Conservation (phyloP, 805 yeast genomes). For the Schwanniomyces sp. region DNA sequence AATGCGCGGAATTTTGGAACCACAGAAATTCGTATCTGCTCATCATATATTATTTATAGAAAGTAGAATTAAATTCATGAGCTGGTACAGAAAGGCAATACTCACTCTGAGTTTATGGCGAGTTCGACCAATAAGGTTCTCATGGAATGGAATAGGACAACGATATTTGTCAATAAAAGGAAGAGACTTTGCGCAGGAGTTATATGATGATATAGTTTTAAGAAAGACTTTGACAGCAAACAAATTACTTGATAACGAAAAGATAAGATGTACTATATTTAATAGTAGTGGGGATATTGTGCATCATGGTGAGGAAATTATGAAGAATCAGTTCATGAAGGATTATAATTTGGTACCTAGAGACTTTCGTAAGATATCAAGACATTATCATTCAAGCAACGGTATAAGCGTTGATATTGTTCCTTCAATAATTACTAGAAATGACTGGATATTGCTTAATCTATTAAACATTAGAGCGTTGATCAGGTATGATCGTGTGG, state of each 20-base stretch:
- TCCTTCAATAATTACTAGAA: conserved; percentile 53
- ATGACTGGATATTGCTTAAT: conserved; percentile 46
- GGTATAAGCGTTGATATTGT: conserved; percentile 47
- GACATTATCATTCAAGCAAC: conserved; percentile 18
- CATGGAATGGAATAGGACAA: background rate
- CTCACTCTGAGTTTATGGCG: background rate
- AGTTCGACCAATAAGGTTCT: background rate
- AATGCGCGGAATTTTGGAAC: background rate
- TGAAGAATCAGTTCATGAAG: conserved; percentile 42
- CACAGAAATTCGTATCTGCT: background rate
- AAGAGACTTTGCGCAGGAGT: background rate
- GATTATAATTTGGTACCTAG: conserved; percentile 52
- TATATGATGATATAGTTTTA: conserved; percentile 15
- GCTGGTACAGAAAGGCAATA: background rate
- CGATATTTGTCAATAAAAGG: background rate
- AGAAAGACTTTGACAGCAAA: conserved; percentile 18
- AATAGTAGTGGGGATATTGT: conserved; percentile 44
- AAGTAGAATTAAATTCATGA: background rate
- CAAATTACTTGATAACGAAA: conserved; percentile 26
- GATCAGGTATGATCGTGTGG: conserved; percentile 52
- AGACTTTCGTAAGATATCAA: conserved; percentile 55
- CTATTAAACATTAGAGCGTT: conserved; percentile 52
- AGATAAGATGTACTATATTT: conserved; percentile 50
- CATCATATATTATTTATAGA: background rate
- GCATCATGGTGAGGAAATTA: conserved; percentile 45